Conservation (phyloP, 2,329 filamentous ascomycete genomes). For the Pestalotiopsis sp. region DNA sequence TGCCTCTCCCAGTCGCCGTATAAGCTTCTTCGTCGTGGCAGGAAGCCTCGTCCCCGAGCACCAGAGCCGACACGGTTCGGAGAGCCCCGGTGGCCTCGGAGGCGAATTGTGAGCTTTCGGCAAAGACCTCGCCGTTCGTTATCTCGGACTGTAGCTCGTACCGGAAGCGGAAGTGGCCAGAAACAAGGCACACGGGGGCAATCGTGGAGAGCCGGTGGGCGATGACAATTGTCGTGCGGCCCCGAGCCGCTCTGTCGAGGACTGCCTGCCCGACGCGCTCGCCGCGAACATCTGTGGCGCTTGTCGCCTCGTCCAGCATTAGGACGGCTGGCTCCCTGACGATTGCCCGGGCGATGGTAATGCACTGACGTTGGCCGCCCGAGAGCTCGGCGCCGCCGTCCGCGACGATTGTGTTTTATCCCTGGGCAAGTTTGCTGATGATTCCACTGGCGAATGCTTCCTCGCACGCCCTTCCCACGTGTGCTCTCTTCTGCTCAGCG, state of each 20-base stretch:
- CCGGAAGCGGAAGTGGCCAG: conserved; percentile 82
- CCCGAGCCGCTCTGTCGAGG: not conserved
- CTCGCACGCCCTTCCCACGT: too few relatives aligned
- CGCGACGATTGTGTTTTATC: too few relatives aligned
- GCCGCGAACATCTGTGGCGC: not conserved
- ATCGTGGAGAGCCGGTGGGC: conserved; percentile 36
- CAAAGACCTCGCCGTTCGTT: conserved; percentile 78
- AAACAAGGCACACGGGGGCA: conserved; percentile 75
- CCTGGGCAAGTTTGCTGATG: too few relatives aligned
- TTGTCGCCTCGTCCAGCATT: not conserved
- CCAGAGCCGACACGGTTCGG: conserved; percentile 88
- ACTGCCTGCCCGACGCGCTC: not conserved
- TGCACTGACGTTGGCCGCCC: not conserved
- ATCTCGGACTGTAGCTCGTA: conserved; percentile 77
- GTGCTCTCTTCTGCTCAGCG: too few relatives aligned
- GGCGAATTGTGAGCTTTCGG: conserved; percentile 80
- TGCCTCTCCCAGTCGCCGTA: conserved; percentile 61
- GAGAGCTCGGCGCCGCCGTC: too few relatives aligned
- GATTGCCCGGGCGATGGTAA: not conserved
- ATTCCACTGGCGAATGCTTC: too few relatives aligned
- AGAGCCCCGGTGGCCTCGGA: conserved; percentile 93
- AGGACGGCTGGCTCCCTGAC: not conserved
- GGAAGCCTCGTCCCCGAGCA: conserved; percentile 74
- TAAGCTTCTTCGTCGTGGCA: conserved; percentile 66
- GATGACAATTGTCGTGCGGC: not conserved